phyloP scores from a whole-genome alignment of 257 asterid genomes.

The Solanum chaucha region DNA sequence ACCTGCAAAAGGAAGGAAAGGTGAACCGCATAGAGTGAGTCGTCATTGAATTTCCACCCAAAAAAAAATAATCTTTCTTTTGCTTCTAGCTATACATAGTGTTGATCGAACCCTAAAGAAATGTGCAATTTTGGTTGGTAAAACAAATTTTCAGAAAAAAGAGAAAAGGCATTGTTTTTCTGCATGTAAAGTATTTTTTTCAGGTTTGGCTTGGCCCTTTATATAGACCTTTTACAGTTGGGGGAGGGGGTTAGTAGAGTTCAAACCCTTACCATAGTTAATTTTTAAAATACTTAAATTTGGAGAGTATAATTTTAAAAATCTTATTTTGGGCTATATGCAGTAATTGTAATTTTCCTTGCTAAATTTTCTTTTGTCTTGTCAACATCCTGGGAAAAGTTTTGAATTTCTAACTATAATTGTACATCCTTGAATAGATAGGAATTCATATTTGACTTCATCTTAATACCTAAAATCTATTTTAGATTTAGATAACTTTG shows the following conservation, averaged over 20 bases:
- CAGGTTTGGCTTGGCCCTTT: constrained; percentile 15
- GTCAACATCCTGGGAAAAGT: background rate
- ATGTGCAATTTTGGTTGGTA: background rate
- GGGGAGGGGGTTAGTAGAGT: background rate
- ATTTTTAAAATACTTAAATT: constrained; percentile 11
- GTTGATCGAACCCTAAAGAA: background rate
- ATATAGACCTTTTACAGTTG: background rate
- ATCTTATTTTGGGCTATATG: background rate
- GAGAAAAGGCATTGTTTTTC: background rate
- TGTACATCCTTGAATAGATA: background rate
- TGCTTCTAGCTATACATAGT: background rate
- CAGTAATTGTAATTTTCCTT: background rate
- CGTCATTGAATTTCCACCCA: background rate
- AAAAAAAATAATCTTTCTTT: background rate
- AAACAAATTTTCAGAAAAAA: background rate
- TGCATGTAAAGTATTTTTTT: background rate
- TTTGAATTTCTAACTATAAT: background rate
- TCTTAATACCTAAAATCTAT: background rate
- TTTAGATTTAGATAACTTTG: background rate
- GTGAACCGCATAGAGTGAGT: background rate
- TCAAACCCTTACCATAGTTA: constrained; percentile 13
- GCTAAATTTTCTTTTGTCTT: background rate
- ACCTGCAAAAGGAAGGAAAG: background rate
- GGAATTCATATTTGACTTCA: background rate
- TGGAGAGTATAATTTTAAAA: background rate